These are phyloP conservation scores for Phytophthora brassicae DNA, from an alignment of 352 stramenopile species.

Conservation along the genomic window DNA sequence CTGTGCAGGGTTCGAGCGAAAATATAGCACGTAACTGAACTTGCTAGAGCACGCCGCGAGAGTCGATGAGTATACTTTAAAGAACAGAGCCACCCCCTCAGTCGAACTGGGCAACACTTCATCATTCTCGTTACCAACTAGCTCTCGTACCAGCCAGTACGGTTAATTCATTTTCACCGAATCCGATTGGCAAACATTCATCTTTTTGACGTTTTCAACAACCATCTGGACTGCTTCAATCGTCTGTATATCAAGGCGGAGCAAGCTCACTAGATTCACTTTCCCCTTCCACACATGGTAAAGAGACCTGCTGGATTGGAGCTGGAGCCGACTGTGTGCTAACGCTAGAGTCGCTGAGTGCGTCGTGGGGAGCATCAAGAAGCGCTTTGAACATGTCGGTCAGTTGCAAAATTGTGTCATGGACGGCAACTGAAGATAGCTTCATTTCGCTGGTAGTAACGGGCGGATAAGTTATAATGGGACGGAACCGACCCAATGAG, in stretches of 20 bases:
- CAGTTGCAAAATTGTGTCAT: no score
- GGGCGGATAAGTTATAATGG: constrained; percentile 18
- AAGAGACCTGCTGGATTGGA: constrained; percentile 2
- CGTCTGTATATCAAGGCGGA: constrained; percentile 22
- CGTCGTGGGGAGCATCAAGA: no score
- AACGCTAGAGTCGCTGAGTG: constrained; percentile 1
- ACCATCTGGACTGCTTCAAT: constrained; percentile 27
- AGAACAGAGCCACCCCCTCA: background rate
- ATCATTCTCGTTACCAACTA: no score
- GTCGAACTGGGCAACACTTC: constrained; percentile 7
- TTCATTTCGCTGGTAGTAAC: constrained; percentile 12
- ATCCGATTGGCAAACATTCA: no score
- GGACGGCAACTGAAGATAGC: constrained; percentile 18
- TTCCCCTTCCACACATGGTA: constrained; percentile 16
- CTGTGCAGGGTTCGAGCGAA: constrained; percentile 25
- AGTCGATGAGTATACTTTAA: no score
- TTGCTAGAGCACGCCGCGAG: no score
- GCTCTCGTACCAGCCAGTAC: background rate
- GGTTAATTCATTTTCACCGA: no score
- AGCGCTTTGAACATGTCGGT: no score
- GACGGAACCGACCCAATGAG: no score
- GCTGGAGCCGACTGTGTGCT: background rate
- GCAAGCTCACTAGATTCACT: constrained; percentile 11
- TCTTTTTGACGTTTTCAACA: constrained; percentile 21
- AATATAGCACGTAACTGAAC: background rate